Conservation (phyloP, 768 basidiomycete genomes). For the Scleroderma bovista region DNA sequence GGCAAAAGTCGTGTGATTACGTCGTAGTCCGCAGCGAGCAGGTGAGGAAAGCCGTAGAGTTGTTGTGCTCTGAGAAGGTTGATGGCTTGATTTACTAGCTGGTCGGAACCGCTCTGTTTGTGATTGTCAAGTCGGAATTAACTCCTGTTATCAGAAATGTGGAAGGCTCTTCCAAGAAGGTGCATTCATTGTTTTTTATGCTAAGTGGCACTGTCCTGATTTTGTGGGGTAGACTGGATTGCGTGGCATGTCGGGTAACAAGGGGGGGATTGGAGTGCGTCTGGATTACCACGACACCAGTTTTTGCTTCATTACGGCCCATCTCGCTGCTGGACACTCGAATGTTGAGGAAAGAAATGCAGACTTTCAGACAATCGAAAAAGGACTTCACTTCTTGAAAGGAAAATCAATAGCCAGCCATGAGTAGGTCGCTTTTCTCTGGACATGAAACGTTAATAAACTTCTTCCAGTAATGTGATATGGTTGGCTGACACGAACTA, state of each 20-base stretch:
- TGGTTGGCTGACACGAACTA: conserved; percentile 98
- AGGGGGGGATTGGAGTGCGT: conserved; percentile 93
- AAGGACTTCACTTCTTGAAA: conserved; percentile 80
- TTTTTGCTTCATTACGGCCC: conserved; percentile 94
- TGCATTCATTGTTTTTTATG: conserved; percentile 20
- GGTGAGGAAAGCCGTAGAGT: conserved; percentile 34
- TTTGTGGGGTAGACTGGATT: conserved; percentile 61
- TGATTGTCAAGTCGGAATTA: conserved; percentile 75
- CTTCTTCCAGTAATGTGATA: conserved; percentile 67
- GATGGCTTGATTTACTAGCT: conserved; percentile 45
- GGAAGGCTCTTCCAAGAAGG: conserved; percentile 89
- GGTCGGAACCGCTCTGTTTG: conserved; percentile 89
- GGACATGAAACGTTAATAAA: conserved; percentile 1
- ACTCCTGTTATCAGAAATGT: conserved; percentile 83
- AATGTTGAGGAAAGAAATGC: conserved; percentile 88
- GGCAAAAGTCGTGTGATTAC: conserved; percentile 67
- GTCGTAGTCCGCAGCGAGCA: conserved; percentile 90
- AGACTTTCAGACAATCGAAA: conserved; percentile 84
- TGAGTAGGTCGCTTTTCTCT: conserved; percentile 52
- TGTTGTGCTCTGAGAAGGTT: background rate
- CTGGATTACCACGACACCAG: conserved; percentile 87
- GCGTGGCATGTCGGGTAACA: conserved; percentile 94
- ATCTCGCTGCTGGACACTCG: conserved; percentile 91
- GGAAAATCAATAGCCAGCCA: conserved; percentile 88
- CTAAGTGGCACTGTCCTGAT: background rate